phyloP scores from a whole-genome alignment of 176 grass and related monocot species.

The Triticum dicoccoides region DNA sequence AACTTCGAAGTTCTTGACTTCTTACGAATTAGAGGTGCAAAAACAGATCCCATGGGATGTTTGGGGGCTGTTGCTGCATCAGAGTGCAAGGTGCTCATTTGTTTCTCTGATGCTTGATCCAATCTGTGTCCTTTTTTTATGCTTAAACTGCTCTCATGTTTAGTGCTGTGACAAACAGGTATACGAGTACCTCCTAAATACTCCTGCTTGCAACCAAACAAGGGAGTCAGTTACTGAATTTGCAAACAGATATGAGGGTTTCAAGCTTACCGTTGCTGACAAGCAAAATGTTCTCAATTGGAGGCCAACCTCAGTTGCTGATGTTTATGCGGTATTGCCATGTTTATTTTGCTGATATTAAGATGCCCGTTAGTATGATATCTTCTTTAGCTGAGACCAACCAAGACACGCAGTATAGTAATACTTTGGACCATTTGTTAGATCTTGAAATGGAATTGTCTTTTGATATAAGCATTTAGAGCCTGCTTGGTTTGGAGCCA shows the following conservation, averaged over 20 bases:
- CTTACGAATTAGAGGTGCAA: constrained; percentile 68
- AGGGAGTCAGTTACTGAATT: constrained; percentile 65
- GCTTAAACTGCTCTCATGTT: neutral
- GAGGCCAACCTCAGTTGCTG: constrained; percentile 45
- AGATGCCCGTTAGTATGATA: neutral
- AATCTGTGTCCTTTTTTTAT: neutral
- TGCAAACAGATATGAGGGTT: constrained; percentile 53
- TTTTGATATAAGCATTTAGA: neutral
- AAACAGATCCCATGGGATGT: constrained; percentile 76
- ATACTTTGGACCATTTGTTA: neutral
- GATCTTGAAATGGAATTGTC: neutral
- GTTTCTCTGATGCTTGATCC: constrained; percentile 1
- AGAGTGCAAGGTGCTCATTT: constrained; percentile 65
- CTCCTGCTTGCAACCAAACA: constrained; percentile 60
- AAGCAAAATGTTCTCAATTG: constrained; percentile 75
- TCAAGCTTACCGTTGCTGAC: constrained; percentile 64
- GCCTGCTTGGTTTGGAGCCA: no score
- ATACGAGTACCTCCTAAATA: constrained; percentile 61
- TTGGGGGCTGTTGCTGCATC: constrained; percentile 71
- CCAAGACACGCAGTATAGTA: neutral
- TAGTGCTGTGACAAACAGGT: constrained; percentile 31
- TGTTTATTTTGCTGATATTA: constrained; percentile 5
- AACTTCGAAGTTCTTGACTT: constrained; percentile 86
- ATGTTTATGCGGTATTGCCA: constrained; percentile 42
- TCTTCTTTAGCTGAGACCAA: neutral